A percentile compares a stretch with the other conserved stretches of the same genome.
Evolutionary conservation across 2,329 filamentous ascomycete species (phyloP).

Genomic region (Periglandula ipomoeae): DNA sequence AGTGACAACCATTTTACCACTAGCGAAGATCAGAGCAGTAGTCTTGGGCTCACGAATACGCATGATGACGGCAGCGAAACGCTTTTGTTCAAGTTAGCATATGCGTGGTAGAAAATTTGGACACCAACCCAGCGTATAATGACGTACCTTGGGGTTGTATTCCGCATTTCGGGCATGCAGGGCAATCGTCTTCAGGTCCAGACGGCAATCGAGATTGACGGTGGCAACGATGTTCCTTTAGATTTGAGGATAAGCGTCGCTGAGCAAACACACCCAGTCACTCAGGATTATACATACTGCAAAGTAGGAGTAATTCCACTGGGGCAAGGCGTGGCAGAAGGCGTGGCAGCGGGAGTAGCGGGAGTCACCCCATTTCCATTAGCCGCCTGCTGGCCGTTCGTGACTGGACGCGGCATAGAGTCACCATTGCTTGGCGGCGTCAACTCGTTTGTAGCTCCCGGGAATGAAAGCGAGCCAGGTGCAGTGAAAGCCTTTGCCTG

Average conservation of each 20-base stretch:
- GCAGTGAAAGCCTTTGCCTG: slow-evolving; percentile 96
- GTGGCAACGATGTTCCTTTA: slow-evolving; percentile 97
- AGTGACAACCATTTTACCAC: slow-evolving; percentile 98
- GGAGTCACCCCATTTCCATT: slow-evolving; percentile 76
- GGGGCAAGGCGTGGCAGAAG: slow-evolving; percentile 70
- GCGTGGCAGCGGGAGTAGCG: slow-evolving; percentile 85
- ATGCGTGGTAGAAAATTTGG: slow-evolving; percentile 3
- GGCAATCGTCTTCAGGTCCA: slow-evolving; percentile 98
- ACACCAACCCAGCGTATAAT: slow-evolving; percentile 8
- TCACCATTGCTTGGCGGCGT: slow-evolving; percentile 72
- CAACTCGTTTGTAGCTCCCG: slow-evolving; percentile 72
- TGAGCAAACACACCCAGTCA: slow-evolving; percentile 22
- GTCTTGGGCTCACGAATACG: slow-evolving; percentile 99
- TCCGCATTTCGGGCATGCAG: slow-evolving; percentile 96
- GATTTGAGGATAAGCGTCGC: slow-evolving; percentile 42
- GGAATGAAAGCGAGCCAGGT: slow-evolving; percentile 85
- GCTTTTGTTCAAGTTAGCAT: slow-evolving; percentile 41
- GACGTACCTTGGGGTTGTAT: slow-evolving; percentile 92
- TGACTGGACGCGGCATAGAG: slow-evolving; percentile 20
- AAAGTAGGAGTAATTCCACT: slow-evolving; percentile 88
- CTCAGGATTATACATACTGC: slow-evolving; percentile 70
- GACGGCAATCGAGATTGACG: slow-evolving; percentile 92
- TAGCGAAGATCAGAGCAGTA: slow-evolving; percentile 94
- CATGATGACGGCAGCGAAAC: slow-evolving; percentile 99
- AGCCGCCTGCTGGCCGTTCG: slow-evolving; percentile 45